These are phyloP conservation scores for Ogataea pini DNA, from an alignment of 805 yeast species.

Conservation along the genomic window DNA sequence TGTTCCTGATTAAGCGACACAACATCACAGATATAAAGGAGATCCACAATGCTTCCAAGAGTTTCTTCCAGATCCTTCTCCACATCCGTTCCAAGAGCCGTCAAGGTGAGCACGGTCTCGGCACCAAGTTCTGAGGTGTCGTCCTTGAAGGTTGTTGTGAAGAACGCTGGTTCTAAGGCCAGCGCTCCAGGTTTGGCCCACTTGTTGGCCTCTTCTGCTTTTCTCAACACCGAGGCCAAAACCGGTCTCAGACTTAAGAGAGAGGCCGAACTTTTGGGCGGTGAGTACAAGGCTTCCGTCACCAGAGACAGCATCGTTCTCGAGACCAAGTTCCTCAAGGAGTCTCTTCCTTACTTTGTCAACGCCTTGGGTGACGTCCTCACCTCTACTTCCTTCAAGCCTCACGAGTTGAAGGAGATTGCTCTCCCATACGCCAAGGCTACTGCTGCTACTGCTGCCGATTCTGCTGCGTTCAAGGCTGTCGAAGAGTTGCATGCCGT, in stretches of 20 bases:
- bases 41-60: constrained; percentile 34
- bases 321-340: constrained; percentile 78
- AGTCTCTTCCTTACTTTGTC: constrained; percentile 89
- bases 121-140: constrained; percentile 66
- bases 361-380: constrained; percentile 77
- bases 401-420: constrained; percentile 80
- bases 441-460: constrained; percentile 56
- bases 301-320: constrained; percentile 85
- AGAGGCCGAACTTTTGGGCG: constrained; percentile 93
- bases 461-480: constrained; percentile 59
- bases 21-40: constrained; percentile 10
- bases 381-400: constrained; percentile 70
- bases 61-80: constrained; percentile 37
- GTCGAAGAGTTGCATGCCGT: constrained; percentile 76
- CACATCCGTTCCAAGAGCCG: constrained; percentile 46
- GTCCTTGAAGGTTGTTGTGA: constrained; percentile 72
- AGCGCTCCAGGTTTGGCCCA: constrained; percentile 82
- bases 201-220: constrained; percentile 78
- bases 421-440: constrained; percentile 76
- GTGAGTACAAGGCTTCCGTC: constrained; percentile 64
- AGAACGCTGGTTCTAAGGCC: constrained; percentile 80
- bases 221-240: constrained; percentile 76
- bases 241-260: constrained; percentile 92
- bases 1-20: not conserved
- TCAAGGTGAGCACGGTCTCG: constrained; percentile 40